These are phyloP conservation scores for Lactifluus echinatus DNA, from an alignment of 768 basidiomycete species.

Conservation along the genomic window DNA sequence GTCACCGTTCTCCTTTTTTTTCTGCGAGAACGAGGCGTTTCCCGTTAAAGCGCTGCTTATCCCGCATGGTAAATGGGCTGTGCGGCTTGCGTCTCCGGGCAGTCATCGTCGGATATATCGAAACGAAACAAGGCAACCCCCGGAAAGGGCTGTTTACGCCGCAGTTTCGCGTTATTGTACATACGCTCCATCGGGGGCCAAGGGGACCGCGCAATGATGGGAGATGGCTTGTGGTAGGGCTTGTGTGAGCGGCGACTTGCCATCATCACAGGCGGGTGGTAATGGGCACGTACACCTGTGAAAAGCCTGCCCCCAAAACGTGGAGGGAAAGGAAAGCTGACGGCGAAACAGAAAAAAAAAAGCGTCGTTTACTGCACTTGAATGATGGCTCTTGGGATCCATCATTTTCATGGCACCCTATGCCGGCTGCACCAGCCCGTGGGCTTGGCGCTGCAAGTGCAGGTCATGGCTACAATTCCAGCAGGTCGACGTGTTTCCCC, in stretches of 20 bases:
- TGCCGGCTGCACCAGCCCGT: not conserved
- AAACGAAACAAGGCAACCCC: not conserved
- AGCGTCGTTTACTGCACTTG: not conserved
- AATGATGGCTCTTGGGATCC: not conserved
- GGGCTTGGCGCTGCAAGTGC: not conserved
- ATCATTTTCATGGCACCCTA: not conserved
- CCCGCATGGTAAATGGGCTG: not conserved
- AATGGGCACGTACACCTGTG: not conserved
- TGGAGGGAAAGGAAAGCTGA: not conserved
- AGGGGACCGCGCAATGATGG: not conserved
- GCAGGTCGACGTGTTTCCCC: too few species aligned
- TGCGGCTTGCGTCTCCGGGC: not conserved
- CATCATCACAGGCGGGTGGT: not conserved
- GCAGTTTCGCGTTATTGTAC: not conserved
- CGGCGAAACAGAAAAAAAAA: not conserved
- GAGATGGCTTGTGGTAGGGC: too few species aligned
- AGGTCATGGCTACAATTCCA: too few species aligned
- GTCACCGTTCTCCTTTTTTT: not conserved
- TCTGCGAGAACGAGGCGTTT: not conserved
- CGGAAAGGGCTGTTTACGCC: not conserved
- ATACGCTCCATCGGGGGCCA: not conserved
- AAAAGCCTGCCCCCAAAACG: not conserved
- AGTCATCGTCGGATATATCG: not conserved
- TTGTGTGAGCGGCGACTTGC: too few species aligned
- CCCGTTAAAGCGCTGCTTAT: too few species aligned